Conservation (phyloP, 2,329 filamentous ascomycete species). For the Exophiala sp. region DNA sequence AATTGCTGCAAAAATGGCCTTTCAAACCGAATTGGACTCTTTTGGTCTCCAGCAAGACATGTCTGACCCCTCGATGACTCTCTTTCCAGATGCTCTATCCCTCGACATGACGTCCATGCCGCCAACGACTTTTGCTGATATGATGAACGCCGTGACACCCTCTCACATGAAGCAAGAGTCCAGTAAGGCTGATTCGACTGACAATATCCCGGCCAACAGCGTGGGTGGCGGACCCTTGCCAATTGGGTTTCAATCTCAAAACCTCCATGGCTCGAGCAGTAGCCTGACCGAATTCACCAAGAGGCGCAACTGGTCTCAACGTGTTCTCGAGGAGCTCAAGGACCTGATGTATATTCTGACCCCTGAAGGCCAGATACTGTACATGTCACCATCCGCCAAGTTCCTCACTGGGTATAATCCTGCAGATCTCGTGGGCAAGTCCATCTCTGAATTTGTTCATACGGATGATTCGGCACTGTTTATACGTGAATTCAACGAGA, state of each 20-base stretch:
- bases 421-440: constrained; percentile 67
- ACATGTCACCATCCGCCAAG: constrained; percentile 76
- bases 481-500: constrained; percentile 82
- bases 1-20: constrained; percentile 13
- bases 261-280: constrained; percentile 40
- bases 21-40: constrained; percentile 21
- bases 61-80: constrained; percentile 34
- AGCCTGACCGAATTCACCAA: constrained; percentile 65
- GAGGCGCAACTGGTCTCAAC: constrained; percentile 76
- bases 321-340: constrained; percentile 82
- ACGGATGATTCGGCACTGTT: constrained; percentile 80
- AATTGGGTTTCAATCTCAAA: constrained; percentile 50
- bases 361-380: constrained; percentile 76
- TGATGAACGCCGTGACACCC: constrained; percentile 8
- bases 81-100: constrained; percentile 48
- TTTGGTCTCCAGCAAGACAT: constrained; percentile 23
- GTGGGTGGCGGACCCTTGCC: constrained; percentile 55
- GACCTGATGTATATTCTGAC: constrained; percentile 87
- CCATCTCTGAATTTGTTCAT: constrained; percentile 80
- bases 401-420: constrained; percentile 70
- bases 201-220: constrained; percentile 36
- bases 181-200: constrained; percentile 10
- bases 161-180: constrained; percentile 18
- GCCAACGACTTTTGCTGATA: constrained; percentile 12
- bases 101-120: constrained; percentile 32